These are phyloP conservation scores for Termitomyces sp. DNA, from an alignment of 768 basidiomycete species.

Conservation along the genomic window DNA sequence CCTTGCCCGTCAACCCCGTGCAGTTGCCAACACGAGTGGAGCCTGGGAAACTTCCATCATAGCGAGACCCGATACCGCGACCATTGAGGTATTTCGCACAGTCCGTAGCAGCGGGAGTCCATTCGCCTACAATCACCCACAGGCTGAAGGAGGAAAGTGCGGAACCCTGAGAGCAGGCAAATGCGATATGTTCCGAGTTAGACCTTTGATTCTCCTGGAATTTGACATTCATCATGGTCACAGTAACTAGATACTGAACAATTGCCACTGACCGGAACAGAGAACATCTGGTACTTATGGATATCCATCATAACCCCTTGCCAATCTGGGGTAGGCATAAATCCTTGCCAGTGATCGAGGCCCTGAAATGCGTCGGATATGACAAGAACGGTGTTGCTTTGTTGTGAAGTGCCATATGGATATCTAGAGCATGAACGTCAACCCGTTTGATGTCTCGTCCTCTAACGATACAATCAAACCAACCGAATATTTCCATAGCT, in stretches of 20 bases:
- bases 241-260: neutral
- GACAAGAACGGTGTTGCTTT: constrained; percentile 62
- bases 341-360: constrained; percentile 63
- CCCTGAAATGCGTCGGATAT: constrained; percentile 80
- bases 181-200: constrained; percentile 49
- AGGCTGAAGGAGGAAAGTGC: constrained; percentile 50
- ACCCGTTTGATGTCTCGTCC: neutral
- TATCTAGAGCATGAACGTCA: constrained; percentile 18
- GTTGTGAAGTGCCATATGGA: constrained; percentile 28
- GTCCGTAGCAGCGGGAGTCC: constrained; percentile 73
- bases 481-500: constrained; percentile 74
- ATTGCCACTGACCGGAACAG: constrained; percentile 36
- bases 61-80: constrained; percentile 62
- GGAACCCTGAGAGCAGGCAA: constrained; percentile 46
- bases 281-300: constrained; percentile 77
- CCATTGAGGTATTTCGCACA: constrained; percentile 84
- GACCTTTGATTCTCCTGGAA: constrained; percentile 39
- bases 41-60: constrained; percentile 59
- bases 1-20: constrained; percentile 65
- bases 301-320: constrained; percentile 75
- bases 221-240: neutral
- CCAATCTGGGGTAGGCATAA: constrained; percentile 44
- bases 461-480: constrained; percentile 2
- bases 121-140: constrained; percentile 87
- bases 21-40: constrained; percentile 72